Base-by-base conservation (phyloP, 257 asterid species). In the Ilex aquifolium region DNA sequence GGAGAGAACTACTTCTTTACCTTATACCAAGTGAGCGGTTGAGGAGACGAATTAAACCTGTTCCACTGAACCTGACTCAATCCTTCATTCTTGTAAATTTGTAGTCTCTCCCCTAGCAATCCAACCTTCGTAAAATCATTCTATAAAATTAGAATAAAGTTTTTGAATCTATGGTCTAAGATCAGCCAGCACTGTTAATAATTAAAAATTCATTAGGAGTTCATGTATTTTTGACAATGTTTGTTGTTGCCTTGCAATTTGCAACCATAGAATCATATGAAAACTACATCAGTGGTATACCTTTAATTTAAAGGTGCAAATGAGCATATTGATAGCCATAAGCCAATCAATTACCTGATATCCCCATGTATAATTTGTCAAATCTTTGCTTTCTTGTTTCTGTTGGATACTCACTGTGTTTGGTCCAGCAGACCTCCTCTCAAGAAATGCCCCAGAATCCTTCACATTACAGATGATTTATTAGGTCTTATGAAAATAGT, bases 1-100 rank as follows among this genome's bases (percentile, higher is more conserved):
- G n/a, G 52, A 46, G n/a, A 46, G 52, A 14, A 53, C 15, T 21
- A 21, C 27, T 21, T 14, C 2, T 67, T 76, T 76, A 88, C 98
- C 95, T 88, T 88, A 55, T 86, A 91, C 98, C 98, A 91, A 63
- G 82, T 88, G 55, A 91, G 88, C 39, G 85, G 80, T 75, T 74
- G 85, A 56, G 82, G 61, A 40, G 83, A 70, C 16, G 79, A 65
- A 64, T 49, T 58, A 32, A 73, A 67, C 11, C 59, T 65, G 68
- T 54, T 74, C 98, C 98, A 91, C 52, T 70, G 51, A 65, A 46
- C 81, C 0, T 32, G 13, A 36, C 27, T 68, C 44, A 88, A 70
- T 71, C 80, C 84, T 72, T 80, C 79, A 15, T 54, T 74, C 57
- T 81, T 67, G 79, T 79, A 84, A 65, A 88, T 10, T 53, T 72